A percentile compares a stretch with the other conserved stretches of the same genome.
Conservation (phyloP, 2,329 filamentous ascomycete genomes). For the Neurospora crassa region DNA sequence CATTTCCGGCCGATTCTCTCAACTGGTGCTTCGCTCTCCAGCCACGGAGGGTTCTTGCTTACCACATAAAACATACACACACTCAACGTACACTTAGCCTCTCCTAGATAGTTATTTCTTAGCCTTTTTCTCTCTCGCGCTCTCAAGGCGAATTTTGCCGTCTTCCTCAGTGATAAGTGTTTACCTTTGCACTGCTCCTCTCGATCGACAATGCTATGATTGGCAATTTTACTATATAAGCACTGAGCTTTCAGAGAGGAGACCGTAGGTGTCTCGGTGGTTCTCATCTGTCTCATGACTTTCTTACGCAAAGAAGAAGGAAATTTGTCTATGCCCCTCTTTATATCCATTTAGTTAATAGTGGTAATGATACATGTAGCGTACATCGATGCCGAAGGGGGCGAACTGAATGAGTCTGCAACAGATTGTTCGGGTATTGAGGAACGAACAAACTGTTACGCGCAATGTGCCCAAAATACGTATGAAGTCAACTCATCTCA, state of each 20-base stretch:
- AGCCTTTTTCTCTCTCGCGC: neutral
- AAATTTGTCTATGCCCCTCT: neutral
- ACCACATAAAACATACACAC: neutral
- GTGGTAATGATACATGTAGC: conserved; percentile 7
- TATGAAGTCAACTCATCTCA: neutral
- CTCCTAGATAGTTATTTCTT: conserved; percentile 4
- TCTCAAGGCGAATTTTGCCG: neutral
- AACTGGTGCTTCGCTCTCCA: neutral
- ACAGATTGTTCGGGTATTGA: neutral
- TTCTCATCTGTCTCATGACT: neutral
- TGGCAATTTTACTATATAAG: no score
- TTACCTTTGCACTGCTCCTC: no score
- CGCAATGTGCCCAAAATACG: neutral
- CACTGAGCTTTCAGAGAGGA: no score
- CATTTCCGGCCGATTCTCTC: neutral
- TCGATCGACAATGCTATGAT: no score
- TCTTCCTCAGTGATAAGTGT: neutral
- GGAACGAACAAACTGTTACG: neutral
- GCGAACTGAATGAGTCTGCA: neutral
- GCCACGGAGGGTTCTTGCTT: neutral
- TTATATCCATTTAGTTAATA: neutral
- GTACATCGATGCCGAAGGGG: conserved; percentile 6
- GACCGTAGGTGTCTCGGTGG: neutral
- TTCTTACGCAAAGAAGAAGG: neutral
- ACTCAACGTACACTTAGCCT: neutral